Evolutionary conservation across 2,329 filamentous ascomycete genomes (phyloP).

Genomic region (Beauveria medogensis): DNA sequence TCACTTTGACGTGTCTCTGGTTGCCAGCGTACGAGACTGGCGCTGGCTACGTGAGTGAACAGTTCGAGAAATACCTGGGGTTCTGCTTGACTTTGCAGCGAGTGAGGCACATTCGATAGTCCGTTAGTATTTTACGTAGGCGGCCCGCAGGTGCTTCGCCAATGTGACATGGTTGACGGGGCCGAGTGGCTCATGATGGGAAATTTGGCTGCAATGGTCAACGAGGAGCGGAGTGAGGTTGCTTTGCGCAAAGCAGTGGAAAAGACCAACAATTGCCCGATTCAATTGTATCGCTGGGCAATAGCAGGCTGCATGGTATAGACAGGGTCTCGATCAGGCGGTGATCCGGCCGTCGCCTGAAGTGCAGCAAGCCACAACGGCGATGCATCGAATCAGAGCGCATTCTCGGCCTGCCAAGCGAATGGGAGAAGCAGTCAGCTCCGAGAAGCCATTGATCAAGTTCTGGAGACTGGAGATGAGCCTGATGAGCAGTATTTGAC

Average conservation of each 20-base stretch:
- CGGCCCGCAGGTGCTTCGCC: background rate
- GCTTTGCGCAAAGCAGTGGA: background rate
- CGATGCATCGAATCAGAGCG: conserved; percentile 5
- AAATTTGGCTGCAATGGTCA: background rate
- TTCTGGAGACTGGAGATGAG: background rate
- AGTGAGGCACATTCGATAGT: too few relatives aligned
- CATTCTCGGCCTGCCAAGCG: background rate
- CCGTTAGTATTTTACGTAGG: background rate
- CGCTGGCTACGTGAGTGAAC: too few relatives aligned
- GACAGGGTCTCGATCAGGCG: background rate
- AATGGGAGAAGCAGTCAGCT: background rate
- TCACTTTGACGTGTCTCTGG: too few relatives aligned
- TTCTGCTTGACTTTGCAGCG: too few relatives aligned
- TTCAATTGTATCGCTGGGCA: background rate
- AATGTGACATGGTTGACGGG: background rate
- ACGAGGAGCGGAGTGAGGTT: background rate
- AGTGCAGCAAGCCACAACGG: conserved; percentile 4
- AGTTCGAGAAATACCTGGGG: too few relatives aligned
- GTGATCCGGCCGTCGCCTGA: background rate
- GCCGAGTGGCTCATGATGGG: background rate
- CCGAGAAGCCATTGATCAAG: background rate
- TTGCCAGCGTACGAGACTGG: too few relatives aligned
- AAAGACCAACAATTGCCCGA: background rate
- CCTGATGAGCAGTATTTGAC: background rate
- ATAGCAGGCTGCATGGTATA: background rate